Evolutionary conservation across 768 basidiomycete genomes (phyloP), one percentile per base, ranked within the genome.

Genomic region (Pleurotus sapidus): DNA sequence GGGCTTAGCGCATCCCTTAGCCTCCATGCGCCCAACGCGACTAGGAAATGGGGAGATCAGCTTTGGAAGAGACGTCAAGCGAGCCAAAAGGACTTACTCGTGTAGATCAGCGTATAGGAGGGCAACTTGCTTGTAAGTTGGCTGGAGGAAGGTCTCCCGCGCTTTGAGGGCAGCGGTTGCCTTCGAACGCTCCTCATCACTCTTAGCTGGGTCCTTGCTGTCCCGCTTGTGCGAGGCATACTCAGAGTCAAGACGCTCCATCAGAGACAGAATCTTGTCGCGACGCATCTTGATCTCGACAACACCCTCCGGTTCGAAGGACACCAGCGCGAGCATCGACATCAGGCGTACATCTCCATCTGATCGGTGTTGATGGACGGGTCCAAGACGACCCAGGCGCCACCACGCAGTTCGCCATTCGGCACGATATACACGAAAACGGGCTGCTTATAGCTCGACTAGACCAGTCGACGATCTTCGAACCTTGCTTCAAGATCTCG

Each of bases 331-430:
- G 89, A 18, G 97, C 85, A 6, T 97, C 95, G 46, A 91, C 86
- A 67, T 98, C 97, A 23, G 95, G 95, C 96, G 66, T 95, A 98
- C 96, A 99, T 98, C 75, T 97, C 91, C 96, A 99, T 97, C 72
- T 97, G 93, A 65, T 92, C 87, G 2, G 88, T 77, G 75, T 98
- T 98, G 79, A 99, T 98, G 15, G 93, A 91, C 25, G 97, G 97
- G 71, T 99, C 97, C 45, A 99, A 84, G 1, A 99, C 97, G 63
- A 98, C 97, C 96, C 96, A 99, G 34, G 97, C 97, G 63, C 97
- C 97, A 65, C 97, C 97, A 68, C 97, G 95, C 47, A 99, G 84
- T 71, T 99, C 97, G 59, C 97, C 97, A 65, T 98, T 97, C 30
- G 97, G 97, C 7, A 98, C 89, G 63, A 99, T 95, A 76, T 98